Conservation (phyloP, 345 rosid genomes). For the Gossypium anomalum region DNA sequence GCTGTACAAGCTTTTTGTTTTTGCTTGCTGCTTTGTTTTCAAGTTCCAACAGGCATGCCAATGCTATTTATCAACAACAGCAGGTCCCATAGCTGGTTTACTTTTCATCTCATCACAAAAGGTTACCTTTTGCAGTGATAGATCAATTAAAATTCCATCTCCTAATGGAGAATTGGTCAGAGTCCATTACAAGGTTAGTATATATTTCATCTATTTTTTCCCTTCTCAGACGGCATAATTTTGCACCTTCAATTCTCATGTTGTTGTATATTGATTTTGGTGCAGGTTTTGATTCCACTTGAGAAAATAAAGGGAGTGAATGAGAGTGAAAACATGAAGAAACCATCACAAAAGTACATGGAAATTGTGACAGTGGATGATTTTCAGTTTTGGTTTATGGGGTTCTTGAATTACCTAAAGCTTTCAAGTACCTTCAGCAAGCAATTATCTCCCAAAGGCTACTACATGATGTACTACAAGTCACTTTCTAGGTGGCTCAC, state of each 20-base stretch:
- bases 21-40: too few species aligned
- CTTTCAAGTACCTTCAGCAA: conserved; percentile 51
- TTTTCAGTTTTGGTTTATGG: conserved; percentile 94
- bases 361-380: conserved; percentile 58
- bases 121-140: conserved; percentile 44
- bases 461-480: conserved; percentile 15
- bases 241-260: background rate
- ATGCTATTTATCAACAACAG: conserved; percentile 52
- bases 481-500: conserved; percentile 22
- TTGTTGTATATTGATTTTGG: background rate
- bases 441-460: conserved; percentile 31
- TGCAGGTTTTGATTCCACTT: conserved; percentile 55
- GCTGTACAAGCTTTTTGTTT: too few species aligned
- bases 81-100: conserved; percentile 54
- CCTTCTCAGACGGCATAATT: background rate
- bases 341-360: conserved; percentile 63
- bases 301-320: conserved; percentile 49
- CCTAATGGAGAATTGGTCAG: conserved; percentile 34
- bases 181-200: conserved; percentile 40
- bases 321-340: conserved; percentile 49
- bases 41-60: conserved; percentile 52
- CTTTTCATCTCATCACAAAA: conserved; percentile 43
- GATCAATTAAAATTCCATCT: conserved; percentile 35
- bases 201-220: background rate
- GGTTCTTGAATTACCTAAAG: conserved; percentile 66